Evolutionary conservation across 1,284 basidiomycete genomes (phyloP), one percentile per base, ranked within the genome.

Genomic region (Garcileccinum viscosum): DNA sequence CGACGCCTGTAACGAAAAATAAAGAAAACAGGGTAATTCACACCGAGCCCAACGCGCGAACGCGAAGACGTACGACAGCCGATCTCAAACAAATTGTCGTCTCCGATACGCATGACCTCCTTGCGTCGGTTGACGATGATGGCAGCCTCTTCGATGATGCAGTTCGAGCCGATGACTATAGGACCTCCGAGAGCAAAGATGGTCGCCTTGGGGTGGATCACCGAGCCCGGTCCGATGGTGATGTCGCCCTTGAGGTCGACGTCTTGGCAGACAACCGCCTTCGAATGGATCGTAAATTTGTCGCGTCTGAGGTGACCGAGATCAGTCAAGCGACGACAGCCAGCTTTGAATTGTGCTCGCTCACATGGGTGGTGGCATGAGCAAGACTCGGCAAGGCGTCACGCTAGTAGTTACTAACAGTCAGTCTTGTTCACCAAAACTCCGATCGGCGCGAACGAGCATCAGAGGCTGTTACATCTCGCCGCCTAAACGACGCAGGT

Each of bases 201-300:
- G 37, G 93, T 94, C 1, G 94, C 95, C 78, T 95, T 95, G 0
- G 97, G 97, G 74, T 99, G 97, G n/a, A 99, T 89, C 63, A 98
- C 91, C 2, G 93, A 93, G 89, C 94, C 93, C 79, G 92, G 85
- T 27, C 94, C 95, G 70, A 98, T 91, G n/a, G 93, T 95, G 66
- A 97, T 93, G 74, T 95, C 92, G 61, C 96, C 96, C 77, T 94
- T 94, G 70, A 97, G 86, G 70, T 97, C 94, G 58, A 93, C 92
- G 83, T 96, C 95, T 76, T 93, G 91, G 80, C 93, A 95, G 27
- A 96, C 91, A 60, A 96, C 87, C 12, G 94, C 93, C 77, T 90
- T 92, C 5, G 93, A 91, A 71, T 94, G 92, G 56, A 94, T 92
- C 19, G 90, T 90, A 74, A 91, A 90, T 75, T 90, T 92, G 82